phyloP scores from a whole-genome alignment of 805 yeast species.

The Sugiyamaella smithiae region DNA sequence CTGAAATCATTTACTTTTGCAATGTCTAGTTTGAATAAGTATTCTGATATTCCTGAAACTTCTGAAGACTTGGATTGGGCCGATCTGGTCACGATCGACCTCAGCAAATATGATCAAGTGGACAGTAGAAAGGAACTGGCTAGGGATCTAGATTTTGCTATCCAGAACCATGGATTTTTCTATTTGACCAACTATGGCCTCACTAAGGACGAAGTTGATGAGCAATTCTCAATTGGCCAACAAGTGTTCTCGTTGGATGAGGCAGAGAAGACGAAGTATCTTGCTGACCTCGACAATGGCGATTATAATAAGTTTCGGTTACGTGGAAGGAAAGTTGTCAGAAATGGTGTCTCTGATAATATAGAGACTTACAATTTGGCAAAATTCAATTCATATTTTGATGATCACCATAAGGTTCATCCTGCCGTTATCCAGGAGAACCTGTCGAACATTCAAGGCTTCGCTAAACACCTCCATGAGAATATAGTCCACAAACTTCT shows the following conservation, averaged over 20 bases:
- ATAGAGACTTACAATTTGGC: constrained; percentile 10
- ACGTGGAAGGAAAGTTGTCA: constrained; percentile 6
- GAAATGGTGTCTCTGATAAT: constrained; percentile 11
- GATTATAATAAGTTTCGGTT: constrained; percentile 7
- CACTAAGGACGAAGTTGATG: constrained; percentile 5
- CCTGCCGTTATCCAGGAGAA: constrained; percentile 6
- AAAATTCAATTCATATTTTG: constrained; percentile 11
- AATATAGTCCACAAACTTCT: background rate
- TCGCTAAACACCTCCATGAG: background rate
- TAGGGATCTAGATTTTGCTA: constrained; percentile 6
- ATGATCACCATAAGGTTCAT: constrained; percentile 4
- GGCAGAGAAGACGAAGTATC: constrained; percentile 4
- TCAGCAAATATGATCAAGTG: constrained; percentile 4
- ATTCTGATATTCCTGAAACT: constrained; percentile 9
- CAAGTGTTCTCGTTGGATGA: constrained; percentile 1
- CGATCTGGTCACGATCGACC: constrained; percentile 11
- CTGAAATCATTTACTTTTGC: too few species aligned
- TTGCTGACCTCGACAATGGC: constrained; percentile 10
- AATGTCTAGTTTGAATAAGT: too few species aligned
- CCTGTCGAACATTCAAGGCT: background rate
- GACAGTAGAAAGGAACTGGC: constrained; percentile 5
- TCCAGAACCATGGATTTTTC: constrained; percentile 10
- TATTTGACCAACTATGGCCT: constrained; percentile 7
- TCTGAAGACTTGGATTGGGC: constrained; percentile 13
- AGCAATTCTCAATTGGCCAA: constrained; percentile 12